These are phyloP conservation scores for Mycena sanguinolenta DNA, from an alignment of 768 basidiomycete genomes.

Conservation along the genomic window DNA sequence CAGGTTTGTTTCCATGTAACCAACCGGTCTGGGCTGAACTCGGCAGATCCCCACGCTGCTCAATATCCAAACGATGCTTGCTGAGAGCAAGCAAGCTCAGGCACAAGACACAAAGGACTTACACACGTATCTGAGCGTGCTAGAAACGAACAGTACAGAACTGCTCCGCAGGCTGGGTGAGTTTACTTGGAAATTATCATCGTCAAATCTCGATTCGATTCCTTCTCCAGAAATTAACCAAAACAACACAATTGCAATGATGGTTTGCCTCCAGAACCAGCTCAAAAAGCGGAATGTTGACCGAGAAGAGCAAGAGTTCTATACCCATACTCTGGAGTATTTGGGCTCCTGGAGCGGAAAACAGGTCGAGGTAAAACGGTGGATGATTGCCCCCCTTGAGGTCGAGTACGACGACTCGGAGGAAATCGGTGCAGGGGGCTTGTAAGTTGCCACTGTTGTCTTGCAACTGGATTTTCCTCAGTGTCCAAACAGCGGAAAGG, in stretches of 20 bases:
- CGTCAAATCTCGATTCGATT: neutral
- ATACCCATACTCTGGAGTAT: constrained; percentile 27
- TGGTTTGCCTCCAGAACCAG: constrained; percentile 33
- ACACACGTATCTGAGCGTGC: constrained; percentile 18
- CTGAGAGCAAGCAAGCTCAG: constrained; percentile 23
- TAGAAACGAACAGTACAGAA: constrained; percentile 17
- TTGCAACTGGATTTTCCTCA: neutral
- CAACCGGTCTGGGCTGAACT: neutral
- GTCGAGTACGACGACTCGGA: constrained; percentile 31
- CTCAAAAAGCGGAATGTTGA: constrained; percentile 10
- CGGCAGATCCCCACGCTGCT: constrained; percentile 27
- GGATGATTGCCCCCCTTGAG: constrained; percentile 38
- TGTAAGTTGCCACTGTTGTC: constrained; percentile 20
- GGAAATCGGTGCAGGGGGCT: constrained; percentile 35
- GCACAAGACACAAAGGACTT: constrained; percentile 15
- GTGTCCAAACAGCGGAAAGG: constrained; percentile 24
- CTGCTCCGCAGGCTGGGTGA: constrained; percentile 22
- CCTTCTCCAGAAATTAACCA: constrained; percentile 28
- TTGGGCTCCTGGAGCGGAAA: constrained; percentile 28
- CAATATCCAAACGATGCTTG: constrained; percentile 22
- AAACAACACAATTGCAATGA: constrained; percentile 35
- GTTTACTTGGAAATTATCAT: neutral
- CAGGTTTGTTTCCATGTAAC: constrained; percentile 1
- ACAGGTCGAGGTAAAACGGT: constrained; percentile 24
- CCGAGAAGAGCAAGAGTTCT: constrained; percentile 29